Evolutionary conservation across 2,329 filamentous ascomycete genomes (phyloP), one percentile per base, ranked within the genome.

Genomic region (Alternaria consortialis): DNA sequence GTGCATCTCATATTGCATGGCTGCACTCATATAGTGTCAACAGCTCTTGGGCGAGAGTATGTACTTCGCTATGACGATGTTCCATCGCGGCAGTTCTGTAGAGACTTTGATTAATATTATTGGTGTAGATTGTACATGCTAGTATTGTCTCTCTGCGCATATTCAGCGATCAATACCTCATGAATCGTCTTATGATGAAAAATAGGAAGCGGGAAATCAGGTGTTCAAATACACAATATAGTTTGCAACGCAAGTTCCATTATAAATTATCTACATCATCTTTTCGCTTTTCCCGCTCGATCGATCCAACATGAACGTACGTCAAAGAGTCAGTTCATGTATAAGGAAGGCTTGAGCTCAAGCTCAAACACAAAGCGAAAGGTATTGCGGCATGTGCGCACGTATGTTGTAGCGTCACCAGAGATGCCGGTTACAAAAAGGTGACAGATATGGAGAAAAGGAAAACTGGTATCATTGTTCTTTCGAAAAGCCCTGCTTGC

Each of bases 401-500:
- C 17, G 5, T 46, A 36, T 55, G 31, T n/a, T 31, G 52, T 31
- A 29, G 20, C 43, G n/a, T 29, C 25, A 23, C 46, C 23, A 25
- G 5, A 43, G 23, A 27, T 15, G 20, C 4, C 40, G 12, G 13
- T 13, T 13, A 7, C 15, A 43, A 43, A 29, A 29, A 29, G 27
- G 27, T 8, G 27, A 7, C 2, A 37, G 11, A 42, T 11, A 42
- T 25, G 11, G 39, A 42, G 20, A 23, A 42, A 42, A 42, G 20
- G 32, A 12, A 50, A 50, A 50, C 20, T 50, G 46, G 46, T 50
- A 50, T 50, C 46, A 50, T 50, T 36, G 31, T 50, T 37, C 46
- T 50, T 50, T 37, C 31, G 34, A 36, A 29, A 29, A 39, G n/a
- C 42, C 20, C 31, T 42, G 39, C 39, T 20, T 42, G 39, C 20